Percentiles rank a stretch among this genome's conserved stretches.
These are phyloP conservation scores for Trichocladium antarcticum DNA, from an alignment of 495 filamentous ascomycete genomes.

Conservation along the genomic window DNA sequence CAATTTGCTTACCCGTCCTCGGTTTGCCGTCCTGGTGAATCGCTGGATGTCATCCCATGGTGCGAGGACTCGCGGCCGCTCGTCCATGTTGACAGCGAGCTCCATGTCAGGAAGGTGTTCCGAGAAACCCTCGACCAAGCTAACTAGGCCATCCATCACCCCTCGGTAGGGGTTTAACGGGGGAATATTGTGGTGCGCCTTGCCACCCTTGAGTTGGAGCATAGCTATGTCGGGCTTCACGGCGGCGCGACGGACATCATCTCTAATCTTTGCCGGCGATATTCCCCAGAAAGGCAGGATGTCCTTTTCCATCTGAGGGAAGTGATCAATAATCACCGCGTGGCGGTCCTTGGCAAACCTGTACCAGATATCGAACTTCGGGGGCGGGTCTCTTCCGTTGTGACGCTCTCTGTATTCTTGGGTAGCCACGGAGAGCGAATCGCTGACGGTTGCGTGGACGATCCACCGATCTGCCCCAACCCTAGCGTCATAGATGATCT, in stretches of 20 bases:
- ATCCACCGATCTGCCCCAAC: constrained; percentile 37
- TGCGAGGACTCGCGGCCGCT: constrained; percentile 64
- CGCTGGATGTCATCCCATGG: constrained; percentile 48
- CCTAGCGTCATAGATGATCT: constrained; percentile 41
- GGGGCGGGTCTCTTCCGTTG: constrained; percentile 46
- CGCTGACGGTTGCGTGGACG: constrained; percentile 36
- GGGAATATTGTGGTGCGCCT: constrained; percentile 35
- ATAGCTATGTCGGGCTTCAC: constrained; percentile 29
- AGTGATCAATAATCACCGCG: constrained; percentile 63
- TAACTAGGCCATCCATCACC: constrained; percentile 49
- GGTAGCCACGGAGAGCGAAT: constrained; percentile 43
- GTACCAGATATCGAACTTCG: constrained; percentile 63
- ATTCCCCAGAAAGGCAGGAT: constrained; percentile 66
- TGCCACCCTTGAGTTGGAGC: constrained; percentile 41
- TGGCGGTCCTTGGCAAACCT: constrained; percentile 52
- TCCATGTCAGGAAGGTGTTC: constrained; percentile 69
- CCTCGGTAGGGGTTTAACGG: constrained; percentile 37
- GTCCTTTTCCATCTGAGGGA: constrained; percentile 59
- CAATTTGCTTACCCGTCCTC: constrained; percentile 26
- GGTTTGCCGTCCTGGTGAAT: constrained; percentile 30
- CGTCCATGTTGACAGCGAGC: constrained; percentile 66
- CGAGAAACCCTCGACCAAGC: constrained; percentile 58
- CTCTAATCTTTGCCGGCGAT: constrained; percentile 47
- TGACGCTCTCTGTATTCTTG: constrained; percentile 49
- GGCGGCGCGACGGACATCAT: constrained; percentile 25